A percentile compares a stretch with the other conserved stretches of the same genome.
These are phyloP conservation scores for Sclerotinia subarctica DNA, from an alignment of 2,329 filamentous ascomycete species.

Conservation along the genomic window DNA sequence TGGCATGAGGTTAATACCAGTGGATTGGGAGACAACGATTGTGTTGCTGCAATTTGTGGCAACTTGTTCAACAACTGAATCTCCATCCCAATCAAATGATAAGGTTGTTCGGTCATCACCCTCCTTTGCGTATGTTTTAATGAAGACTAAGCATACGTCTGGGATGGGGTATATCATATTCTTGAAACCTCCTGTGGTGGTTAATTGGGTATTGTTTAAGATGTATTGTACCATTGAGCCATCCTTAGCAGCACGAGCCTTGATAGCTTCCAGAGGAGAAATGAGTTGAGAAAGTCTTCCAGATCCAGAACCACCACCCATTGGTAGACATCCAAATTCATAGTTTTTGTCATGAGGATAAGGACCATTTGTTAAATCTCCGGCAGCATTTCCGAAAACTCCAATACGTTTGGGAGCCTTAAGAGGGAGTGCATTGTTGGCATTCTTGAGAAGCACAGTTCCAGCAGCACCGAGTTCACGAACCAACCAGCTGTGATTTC, in stretches of 20 bases:
- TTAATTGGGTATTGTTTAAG: constrained; percentile 38
- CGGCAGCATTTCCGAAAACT: constrained; percentile 56
- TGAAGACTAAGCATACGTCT: constrained; percentile 66
- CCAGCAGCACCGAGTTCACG: constrained; percentile 52
- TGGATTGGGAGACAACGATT: constrained; percentile 63
- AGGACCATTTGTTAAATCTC: constrained; percentile 52
- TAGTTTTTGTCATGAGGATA: constrained; percentile 33
- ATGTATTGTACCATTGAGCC: constrained; percentile 52
- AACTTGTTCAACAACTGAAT: constrained; percentile 41
- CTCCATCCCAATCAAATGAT: constrained; percentile 26
- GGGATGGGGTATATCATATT: constrained; percentile 44
- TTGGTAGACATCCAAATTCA: constrained; percentile 45
- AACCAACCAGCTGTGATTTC: constrained; percentile 38
- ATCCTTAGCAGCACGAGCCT: constrained; percentile 45
- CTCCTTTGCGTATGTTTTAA: constrained; percentile 68
- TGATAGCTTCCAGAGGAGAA: constrained; percentile 55
- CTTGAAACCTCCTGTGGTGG: constrained; percentile 39
- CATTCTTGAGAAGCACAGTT: constrained; percentile 63
- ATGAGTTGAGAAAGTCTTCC: constrained; percentile 45
- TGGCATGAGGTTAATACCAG: constrained; percentile 60
- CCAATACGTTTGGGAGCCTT: constrained; percentile 44
- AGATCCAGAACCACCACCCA: constrained; percentile 49
- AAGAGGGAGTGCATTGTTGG: constrained; percentile 58
- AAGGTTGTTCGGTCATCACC: constrained; percentile 56
- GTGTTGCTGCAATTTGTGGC: constrained; percentile 53